Evolutionary conservation across 1,284 basidiomycete species (phyloP), one percentile per base, ranked within the genome.

Genomic region (Taiwanofungus camphoratus): DNA sequence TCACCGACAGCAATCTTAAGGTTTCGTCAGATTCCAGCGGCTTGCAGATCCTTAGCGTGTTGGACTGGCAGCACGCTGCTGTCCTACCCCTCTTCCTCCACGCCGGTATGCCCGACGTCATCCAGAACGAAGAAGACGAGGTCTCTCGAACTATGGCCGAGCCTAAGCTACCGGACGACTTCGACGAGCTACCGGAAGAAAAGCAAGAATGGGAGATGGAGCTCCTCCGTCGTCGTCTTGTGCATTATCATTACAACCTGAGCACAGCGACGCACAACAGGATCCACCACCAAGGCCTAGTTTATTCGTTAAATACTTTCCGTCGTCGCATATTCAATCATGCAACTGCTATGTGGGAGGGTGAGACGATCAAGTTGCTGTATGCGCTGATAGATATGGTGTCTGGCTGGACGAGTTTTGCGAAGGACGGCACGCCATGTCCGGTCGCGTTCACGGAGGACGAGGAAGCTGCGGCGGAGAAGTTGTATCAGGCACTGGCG

Each of bases 61-160:
- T 70, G 44, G 68, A 71, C 62, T 69, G 68, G 69, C 67, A 70
- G 57, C 63, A 71, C 53, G 42, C 68, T 44, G 57, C 71, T 1
- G 66, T 76, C 61, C 62, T 74, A 27, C 71, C 72, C 57, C 20
- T 44, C 42, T 75, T 71, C 57, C 70, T 76, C 59, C 62, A 61
- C 35, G 64, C 67, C 22, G 61, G 66, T 51, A 60, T 76, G 58
- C 73, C 72, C 16, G 15, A 56, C 23, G 54, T 52, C 18, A 36
- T 76, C 0, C 68, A 73, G 61, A 75, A 74, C 61, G 54, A 73
- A 54, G 59, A 59, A 45, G 72, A 72, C 45, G 37, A 46, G 9
- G 53, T 56, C 54, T 73, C 68, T 50, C 61, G 63, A 44, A 19
- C 29, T 43, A 49, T 71, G 43, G 57, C 38, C 13, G 61, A 23